phyloP scores from a whole-genome alignment of 139 green algal species.

The Limnomonas spitsbergensis region DNA sequence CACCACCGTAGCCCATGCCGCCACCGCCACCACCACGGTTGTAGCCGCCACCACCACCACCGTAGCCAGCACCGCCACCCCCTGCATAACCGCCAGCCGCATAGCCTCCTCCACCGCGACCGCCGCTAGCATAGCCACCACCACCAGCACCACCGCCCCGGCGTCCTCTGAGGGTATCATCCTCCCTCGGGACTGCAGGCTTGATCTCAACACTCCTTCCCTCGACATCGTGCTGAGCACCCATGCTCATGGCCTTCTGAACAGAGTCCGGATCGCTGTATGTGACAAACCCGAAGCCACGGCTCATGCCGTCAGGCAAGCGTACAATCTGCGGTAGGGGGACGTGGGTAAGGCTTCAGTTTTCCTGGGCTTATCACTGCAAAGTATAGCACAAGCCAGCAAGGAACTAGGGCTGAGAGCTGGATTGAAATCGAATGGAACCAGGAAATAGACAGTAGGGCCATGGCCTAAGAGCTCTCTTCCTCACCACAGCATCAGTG shows the following conservation, averaged over 20 bases:
- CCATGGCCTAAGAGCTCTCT: background rate
- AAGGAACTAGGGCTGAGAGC: too few relatives aligned
- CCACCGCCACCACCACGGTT: background rate
- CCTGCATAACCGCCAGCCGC: background rate
- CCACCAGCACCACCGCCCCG: background rate
- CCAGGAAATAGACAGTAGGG: background rate
- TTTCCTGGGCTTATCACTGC: background rate
- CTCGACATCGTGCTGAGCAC: conserved; percentile 29
- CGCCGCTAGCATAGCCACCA: background rate
- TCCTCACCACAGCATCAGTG: conserved; percentile 64
- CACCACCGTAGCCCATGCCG: conserved; percentile 14
- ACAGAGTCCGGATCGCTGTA: conserved; percentile 71
- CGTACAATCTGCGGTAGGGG: conserved; percentile 28
- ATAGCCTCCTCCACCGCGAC: conserved; percentile 8
- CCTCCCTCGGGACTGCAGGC: conserved; percentile 65
- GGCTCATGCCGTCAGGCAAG: conserved; percentile 57
- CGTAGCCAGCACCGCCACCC: conserved; percentile 6
- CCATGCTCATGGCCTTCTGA: conserved; percentile 61
- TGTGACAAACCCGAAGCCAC: conserved; percentile 91
- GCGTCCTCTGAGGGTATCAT: background rate
- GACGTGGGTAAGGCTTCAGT: background rate
- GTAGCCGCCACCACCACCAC: conserved; percentile 14
- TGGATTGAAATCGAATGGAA: background rate
- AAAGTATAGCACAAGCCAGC: too few relatives aligned
- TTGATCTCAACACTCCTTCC: conserved; percentile 81